Percentiles rank a stretch among this genome's conserved stretches.
These are phyloP conservation scores for Cadophora sp. DNA, from an alignment of 2,329 filamentous ascomycete genomes.

Conservation along the genomic window DNA sequence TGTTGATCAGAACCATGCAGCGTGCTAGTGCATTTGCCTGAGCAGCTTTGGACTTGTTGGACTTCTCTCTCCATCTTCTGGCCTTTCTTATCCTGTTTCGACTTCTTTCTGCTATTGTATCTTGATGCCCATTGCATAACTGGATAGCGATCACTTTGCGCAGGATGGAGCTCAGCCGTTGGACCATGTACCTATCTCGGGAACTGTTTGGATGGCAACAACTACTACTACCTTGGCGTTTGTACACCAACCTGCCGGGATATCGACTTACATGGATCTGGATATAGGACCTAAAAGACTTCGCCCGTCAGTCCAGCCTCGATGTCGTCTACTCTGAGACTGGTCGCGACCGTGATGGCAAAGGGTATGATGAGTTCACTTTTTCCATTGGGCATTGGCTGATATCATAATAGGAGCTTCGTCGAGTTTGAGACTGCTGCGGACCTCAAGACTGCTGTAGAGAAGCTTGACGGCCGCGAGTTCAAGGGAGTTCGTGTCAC, in stretches of 20 bases:
- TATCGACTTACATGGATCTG: slow-evolving; percentile 80
- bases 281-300: slow-evolving; percentile 99
- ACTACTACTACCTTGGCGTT: slow-evolving; percentile 38
- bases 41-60: slow-evolving; percentile 43
- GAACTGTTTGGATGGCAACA: slow-evolving; percentile 42
- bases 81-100: slow-evolving; percentile 43
- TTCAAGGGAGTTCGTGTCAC: slow-evolving; percentile 90
- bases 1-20: slow-evolving; percentile 36
- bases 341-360: slow-evolving; percentile 86
- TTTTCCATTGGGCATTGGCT: slow-evolving; percentile 21
- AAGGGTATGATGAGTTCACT: slow-evolving; percentile 71
- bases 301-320: slow-evolving; percentile 93
- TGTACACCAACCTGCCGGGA: slow-evolving; percentile 43
- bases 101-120: slow-evolving; percentile 43
- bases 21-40: slow-evolving; percentile 46
- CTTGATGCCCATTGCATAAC: slow-evolving; percentile 39
- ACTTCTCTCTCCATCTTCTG: slow-evolving; percentile 35
- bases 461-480: slow-evolving; percentile 91
- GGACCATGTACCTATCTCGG: slow-evolving; percentile 40
- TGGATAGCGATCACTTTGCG: slow-evolving; percentile 39
- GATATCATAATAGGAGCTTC: slow-evolving; percentile 65
- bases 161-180: slow-evolving; percentile 38
- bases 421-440: slow-evolving; percentile 96
- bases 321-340: slow-evolving; percentile 99
- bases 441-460: slow-evolving; percentile 88